Percentiles rank a stretch among this genome's conserved stretches.
Evolutionary conservation across 306 rosid species (phyloP).

Genomic region (Senna tora): DNA sequence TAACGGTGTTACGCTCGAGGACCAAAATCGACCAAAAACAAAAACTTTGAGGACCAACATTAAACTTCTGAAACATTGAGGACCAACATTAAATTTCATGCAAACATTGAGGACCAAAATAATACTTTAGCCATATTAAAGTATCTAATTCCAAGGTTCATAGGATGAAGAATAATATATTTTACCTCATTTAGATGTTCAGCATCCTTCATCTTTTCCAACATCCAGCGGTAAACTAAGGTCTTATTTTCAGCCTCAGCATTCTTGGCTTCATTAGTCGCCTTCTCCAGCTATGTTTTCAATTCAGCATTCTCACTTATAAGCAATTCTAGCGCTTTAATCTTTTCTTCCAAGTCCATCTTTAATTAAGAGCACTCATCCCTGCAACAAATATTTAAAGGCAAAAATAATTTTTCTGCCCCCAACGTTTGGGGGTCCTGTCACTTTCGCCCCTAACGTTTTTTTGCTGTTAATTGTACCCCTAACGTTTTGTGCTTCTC

Average conservation of each 20-base stretch:
- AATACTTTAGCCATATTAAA: too few relatives aligned
- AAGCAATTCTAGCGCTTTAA: slow-evolving; percentile 67
- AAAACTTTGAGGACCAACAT: too few relatives aligned
- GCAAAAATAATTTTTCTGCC: too few relatives aligned
- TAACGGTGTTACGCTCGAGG: too few relatives aligned
- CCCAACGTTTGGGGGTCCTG: too few relatives aligned
- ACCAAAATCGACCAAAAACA: too few relatives aligned
- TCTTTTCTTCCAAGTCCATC: slow-evolving; percentile 74
- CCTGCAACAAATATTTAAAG: slow-evolving; percentile 55
- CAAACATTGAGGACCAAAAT: too few relatives aligned
- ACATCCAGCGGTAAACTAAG: slow-evolving; percentile 91
- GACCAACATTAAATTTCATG: too few relatives aligned
- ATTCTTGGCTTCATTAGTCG: slow-evolving; percentile 61
- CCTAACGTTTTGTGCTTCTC: too few relatives aligned
- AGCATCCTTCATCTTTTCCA: slow-evolving; percentile 96
- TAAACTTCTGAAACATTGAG: too few relatives aligned
- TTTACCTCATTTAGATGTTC: slow-evolving; percentile 91
- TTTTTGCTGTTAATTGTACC: too few relatives aligned
- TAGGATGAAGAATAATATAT: slow-evolving; percentile 8
- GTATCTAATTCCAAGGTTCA: slow-evolving; percentile 11
- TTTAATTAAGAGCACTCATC: slow-evolving; percentile 68
- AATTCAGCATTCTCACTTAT: slow-evolving; percentile 70
- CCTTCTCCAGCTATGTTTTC: slow-evolving; percentile 61
- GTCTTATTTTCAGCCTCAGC: slow-evolving; percentile 87
- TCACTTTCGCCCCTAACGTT: too few relatives aligned